Base-by-base conservation (phyloP, 192 early-diverging fungal genomes). In the Pecoramyces ruminantium region DNA sequence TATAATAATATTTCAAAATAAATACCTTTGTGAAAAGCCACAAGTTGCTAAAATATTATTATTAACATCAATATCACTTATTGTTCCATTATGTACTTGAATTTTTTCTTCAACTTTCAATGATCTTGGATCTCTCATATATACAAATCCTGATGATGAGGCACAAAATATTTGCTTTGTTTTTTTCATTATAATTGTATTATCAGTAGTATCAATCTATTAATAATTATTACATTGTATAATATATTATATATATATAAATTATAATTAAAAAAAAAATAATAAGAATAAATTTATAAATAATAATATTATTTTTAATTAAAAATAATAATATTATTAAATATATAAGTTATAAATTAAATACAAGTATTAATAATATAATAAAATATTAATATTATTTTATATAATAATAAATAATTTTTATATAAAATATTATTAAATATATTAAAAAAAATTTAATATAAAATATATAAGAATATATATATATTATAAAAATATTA, bases 31-130 rank as follows among this genome's bases (percentile, higher is more conserved):
- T 12, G 92, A 93, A 83, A 90, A 94, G 27, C 94, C 94, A 84
- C 92, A 93, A 3, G 93, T 95, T 28, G 93, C 81, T 80, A 94
- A 83, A 78, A 91, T 82, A 84, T 93, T 93, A 28, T 92, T 92
- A 28, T 88, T 87, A 1, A 95, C 86, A 80, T 95, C 94, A 38
- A 95, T 83, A 85, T 93, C 93, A 2, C 92, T 89, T 17, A 95
- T 85, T 13, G 89, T 89, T 28, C 94, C 94, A n/a, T 92, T 89
- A 80, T 96, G 94, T 13, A 93, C 92, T 34, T 90, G 86, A 30
- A 95, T 87, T 29, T 87, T 81, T 40, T 92, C 88, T 81, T 93
- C 90, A 0, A 88, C 87, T 42, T 87, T 86, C 58, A 91, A 85
- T 1, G 90, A 88, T 2, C 88, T 83, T 9, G 93, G 89, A 86